Base-by-base conservation (phyloP, 208 protist species). In the Trypanosomatidae sp. region DNA sequence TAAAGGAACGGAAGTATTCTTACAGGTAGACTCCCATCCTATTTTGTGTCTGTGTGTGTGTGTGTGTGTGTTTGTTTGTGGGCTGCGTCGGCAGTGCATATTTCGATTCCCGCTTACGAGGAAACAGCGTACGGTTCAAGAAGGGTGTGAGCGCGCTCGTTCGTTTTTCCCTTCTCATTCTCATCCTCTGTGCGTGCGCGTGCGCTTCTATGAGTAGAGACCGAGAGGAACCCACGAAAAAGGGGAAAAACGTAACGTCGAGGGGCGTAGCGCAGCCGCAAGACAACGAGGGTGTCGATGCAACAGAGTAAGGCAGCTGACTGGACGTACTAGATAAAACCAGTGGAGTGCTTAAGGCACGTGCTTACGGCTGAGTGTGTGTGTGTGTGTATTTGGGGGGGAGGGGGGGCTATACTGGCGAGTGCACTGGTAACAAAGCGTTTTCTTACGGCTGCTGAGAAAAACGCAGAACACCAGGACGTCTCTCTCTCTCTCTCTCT, bases 51-150 rank as follows among this genome's bases (percentile, higher is more conserved):
- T 41, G 13, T 33, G 15, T 28, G n/a, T 68, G 47, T 19, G 30
- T 53, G 25, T 50, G 69, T 58, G 46, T 58, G n/a, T 55, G 22
- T 36, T 15, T 56, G 59, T 58, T 30, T 67, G 69, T 73, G 56
- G 41, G 15, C 64, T 53, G 64, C 9, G 36, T 12, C 5, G 19
- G 58, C 12, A 9, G 30, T n/a, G 3, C 9, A 36, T 41, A 9
- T 22, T 2, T 59, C 4, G 10, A 9, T 36, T 33, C 12, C 12
- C 52, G 7, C 7, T 41, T 36, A 33, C 58, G 28, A 62, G 58
- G 5, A 13, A 28, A 36, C 58, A 15, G 13, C 58, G 10, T 62
- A 62, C 58, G 62, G n/a, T 9, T 66, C 25, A 50, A 39, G 43
- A 33, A 66, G n/a, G 28, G 69, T 33, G 25, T 47, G 50, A 15